A percentile compares a stretch with the other conserved stretches of the same genome.
These are phyloP conservation scores for Davidsoniella virescens DNA, from an alignment of 2,329 filamentous ascomycete genomes.

Conservation along the genomic window DNA sequence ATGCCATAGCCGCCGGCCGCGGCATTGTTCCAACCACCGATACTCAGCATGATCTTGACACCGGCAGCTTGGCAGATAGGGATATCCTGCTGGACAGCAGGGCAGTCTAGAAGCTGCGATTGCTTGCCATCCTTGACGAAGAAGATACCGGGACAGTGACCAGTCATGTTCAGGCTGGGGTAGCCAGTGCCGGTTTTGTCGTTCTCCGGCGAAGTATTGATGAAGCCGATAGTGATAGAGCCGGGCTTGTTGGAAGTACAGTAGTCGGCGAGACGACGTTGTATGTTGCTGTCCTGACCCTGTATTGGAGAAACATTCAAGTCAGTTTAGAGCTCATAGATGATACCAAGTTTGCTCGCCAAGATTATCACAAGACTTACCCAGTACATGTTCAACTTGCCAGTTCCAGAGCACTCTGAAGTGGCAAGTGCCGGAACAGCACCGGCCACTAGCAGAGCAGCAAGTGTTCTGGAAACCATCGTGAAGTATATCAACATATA, in stretches of 20 bases:
- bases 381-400: constrained; percentile 27
- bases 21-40: constrained; percentile 18
- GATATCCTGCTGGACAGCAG: constrained; percentile 24
- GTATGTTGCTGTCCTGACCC: constrained; percentile 21
- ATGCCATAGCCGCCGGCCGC: constrained; percentile 21
- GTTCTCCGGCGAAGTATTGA: constrained; percentile 24
- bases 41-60: constrained; percentile 28
- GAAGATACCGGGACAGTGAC: constrained; percentile 21
- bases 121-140: constrained; percentile 15
- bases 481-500: constrained; percentile 2
- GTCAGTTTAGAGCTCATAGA: not conserved
- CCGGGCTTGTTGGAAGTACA: constrained; percentile 23
- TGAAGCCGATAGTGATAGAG: constrained; percentile 24
- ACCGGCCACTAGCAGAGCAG: constrained; percentile 13
- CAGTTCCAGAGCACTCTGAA: constrained; percentile 15
- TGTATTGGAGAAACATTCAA: constrained; percentile 13
- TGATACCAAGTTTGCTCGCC: not conserved
- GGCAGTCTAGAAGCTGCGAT: constrained; percentile 23
- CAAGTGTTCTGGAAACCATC: constrained; percentile 8
- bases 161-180: constrained; percentile 26
- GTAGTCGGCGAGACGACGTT: constrained; percentile 19
- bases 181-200: constrained; percentile 19
- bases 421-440: constrained; percentile 16
- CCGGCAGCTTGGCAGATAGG: constrained; percentile 25
- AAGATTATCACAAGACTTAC: constrained; percentile 16